Conservation (phyloP, 2,329 filamentous ascomycete species). For the Pyrenophora seminiperda region DNA sequence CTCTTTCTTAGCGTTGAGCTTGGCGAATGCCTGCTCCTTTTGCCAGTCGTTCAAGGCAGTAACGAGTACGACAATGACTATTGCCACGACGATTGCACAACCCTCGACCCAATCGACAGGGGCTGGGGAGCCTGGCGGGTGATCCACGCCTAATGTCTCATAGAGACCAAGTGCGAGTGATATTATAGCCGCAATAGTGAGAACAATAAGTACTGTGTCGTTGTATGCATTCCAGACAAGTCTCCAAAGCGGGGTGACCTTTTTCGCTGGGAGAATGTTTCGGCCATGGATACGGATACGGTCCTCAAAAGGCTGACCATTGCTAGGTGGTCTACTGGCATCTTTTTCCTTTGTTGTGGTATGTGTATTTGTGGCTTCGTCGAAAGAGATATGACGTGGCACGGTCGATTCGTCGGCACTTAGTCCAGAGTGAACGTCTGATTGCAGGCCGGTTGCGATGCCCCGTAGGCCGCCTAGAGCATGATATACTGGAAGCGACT, state of each 20-base stretch:
- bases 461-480: conserved; percentile 61
- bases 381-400: conserved; percentile 55
- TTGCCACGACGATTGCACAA: conserved; percentile 46
- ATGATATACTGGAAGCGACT: conserved; percentile 56
- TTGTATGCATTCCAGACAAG: conserved; percentile 73
- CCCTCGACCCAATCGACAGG: conserved; percentile 50
- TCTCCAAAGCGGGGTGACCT: conserved; percentile 64
- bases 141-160: conserved; percentile 61
- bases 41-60: conserved; percentile 47
- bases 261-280: conserved; percentile 68
- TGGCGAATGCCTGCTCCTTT: conserved; percentile 45
- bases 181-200: conserved; percentile 70
- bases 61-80: conserved; percentile 46
- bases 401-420: conserved; percentile 57
- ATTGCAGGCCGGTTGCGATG: conserved; percentile 58
- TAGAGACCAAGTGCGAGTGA: conserved; percentile 74
- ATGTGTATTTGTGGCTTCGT: conserved; percentile 55
- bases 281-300: conserved; percentile 64
- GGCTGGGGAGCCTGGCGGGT: conserved; percentile 49
- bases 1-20: conserved; percentile 45
- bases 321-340: conserved; percentile 17
- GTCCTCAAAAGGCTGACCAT: conserved; percentile 54
- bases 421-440: conserved; percentile 56
- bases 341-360: conserved; percentile 28
- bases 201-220: conserved; percentile 73